A percentile compares a stretch with the other conserved stretches of the same genome.
Evolutionary conservation across 805 yeast species (phyloP).

Genomic region (Candida peoriensis): DNA sequence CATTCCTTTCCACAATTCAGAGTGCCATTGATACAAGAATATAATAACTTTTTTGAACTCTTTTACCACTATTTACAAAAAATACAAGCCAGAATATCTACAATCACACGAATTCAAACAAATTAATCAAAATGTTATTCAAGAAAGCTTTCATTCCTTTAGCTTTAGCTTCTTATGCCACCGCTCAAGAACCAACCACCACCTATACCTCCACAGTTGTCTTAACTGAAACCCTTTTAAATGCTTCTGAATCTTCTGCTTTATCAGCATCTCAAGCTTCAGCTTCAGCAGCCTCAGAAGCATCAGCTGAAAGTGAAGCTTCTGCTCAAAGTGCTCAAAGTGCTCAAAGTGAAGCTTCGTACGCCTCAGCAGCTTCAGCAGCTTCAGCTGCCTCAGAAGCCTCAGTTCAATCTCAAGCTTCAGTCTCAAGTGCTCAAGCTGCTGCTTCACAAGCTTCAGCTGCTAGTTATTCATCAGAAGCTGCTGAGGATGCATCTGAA

Average conservation of each 20-base stretch:
- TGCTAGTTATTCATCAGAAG: constrained; percentile 17
- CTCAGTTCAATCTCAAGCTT: constrained; percentile 6
- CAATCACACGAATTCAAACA: neutral
- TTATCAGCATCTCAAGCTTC: constrained; percentile 9
- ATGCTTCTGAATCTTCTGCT: constrained; percentile 24
- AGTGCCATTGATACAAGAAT: too few relatives aligned
- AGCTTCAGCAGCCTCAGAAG: constrained; percentile 15
- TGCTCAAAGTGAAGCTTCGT: constrained; percentile 4
- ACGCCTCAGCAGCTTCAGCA: constrained; percentile 17
- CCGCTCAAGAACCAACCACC: constrained; percentile 27
- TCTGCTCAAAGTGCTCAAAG: constrained; percentile 9
- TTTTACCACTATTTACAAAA: too few relatives aligned
- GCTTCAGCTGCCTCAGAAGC: constrained; percentile 14
- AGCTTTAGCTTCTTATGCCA: constrained; percentile 22
- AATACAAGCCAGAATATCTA: too few relatives aligned
- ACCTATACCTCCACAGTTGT: constrained; percentile 36
- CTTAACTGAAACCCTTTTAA: constrained; percentile 25
- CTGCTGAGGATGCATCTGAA: constrained; percentile 13
- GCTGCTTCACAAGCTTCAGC: constrained; percentile 17
- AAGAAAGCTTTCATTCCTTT: constrained; percentile 25
- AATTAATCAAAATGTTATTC: constrained; percentile 23
- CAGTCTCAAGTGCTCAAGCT: constrained; percentile 6
- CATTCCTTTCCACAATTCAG: constrained; percentile 27
- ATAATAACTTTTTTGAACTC: too few relatives aligned
- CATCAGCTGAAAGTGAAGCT: constrained; percentile 18